Conservation (phyloP, 2,329 filamentous ascomycete genomes). For the Aspergillus costaricaensis region DNA sequence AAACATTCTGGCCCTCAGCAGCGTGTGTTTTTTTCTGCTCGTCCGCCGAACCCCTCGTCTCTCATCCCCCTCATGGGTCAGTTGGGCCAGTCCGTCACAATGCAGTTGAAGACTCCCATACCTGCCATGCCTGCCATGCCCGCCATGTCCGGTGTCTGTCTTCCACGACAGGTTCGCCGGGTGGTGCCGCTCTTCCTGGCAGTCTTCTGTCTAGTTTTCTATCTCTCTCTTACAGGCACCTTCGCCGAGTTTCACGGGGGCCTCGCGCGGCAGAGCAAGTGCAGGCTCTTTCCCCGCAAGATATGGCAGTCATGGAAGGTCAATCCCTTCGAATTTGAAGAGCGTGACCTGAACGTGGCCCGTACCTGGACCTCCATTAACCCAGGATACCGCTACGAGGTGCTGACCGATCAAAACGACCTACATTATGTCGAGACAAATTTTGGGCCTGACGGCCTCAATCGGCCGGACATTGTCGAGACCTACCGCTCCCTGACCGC, state of each 20-base stretch:
- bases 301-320: constrained; percentile 80
- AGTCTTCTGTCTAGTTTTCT: constrained; percentile 5
- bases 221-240: constrained; percentile 4
- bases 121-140: no score
- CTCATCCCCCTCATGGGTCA: not conserved
- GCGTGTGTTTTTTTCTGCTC: not conserved
- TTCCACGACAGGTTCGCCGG: constrained; percentile 4
- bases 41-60: not conserved
- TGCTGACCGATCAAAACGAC: constrained; percentile 69
- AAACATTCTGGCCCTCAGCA: constrained; percentile 1
- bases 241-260: not conserved
- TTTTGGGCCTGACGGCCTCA: constrained; percentile 65
- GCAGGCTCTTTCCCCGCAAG: constrained; percentile 60
- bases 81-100: not conserved
- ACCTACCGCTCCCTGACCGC: constrained; percentile 62
- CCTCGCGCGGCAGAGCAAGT: not conserved
- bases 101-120: constrained; percentile 6
- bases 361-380: constrained; percentile 68
- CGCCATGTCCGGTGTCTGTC: not conserved
- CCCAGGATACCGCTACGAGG: constrained; percentile 67
- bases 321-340: constrained; percentile 66
- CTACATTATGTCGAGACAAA: constrained; percentile 67
- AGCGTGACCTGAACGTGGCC: constrained; percentile 61
- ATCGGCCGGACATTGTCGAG: constrained; percentile 66
- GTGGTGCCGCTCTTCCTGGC: constrained; percentile 1